Evolutionary conservation across 495 filamentous ascomycete species (phyloP), one percentile per base, ranked within the genome.

Genomic region (Tricharina praecox): DNA sequence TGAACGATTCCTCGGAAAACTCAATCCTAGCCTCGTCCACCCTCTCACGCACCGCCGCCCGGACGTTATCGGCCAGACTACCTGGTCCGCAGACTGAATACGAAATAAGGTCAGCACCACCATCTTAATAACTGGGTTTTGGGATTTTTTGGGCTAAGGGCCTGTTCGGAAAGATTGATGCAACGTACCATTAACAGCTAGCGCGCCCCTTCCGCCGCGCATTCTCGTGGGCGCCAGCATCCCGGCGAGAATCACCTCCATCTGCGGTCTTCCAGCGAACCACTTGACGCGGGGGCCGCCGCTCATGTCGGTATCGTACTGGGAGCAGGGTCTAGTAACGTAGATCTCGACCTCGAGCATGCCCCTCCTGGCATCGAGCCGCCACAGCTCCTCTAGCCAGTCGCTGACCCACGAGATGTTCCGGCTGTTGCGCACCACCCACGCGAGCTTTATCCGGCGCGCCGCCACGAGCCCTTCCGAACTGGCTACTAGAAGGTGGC

Each of bases 371-470:
- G 74, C 68, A 7, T 82, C 77, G 78, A 93, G 78, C 33, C 70
- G 70, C 48, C 95, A 67, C 45, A 96, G 79, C 51, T 71, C 70
- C 49, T 85, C 85, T 82, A 97, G 93, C 82, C 82, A 96, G 11
- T 83, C 81, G 4, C 82, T 72, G 53, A 86, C 83, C 90, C 90
- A 97, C 63, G 93, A 84, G 9, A 94, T 69, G 50, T 87, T 75
- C 47, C 92, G 85, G 10, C 77, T 77, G 33, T 85, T 81, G 49
- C 85, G 83, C 49, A 95, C 79, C 55, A 92, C 77, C 90, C 90
- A 96, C 49, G 93, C 75, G 23, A 97, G 76, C 1, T 76, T 78
- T 32, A 95, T 65, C 28, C 76, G 76, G 43, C 86, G 79, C 3
- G 83, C 82, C 2, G 87, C 87, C 28, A 81, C 75, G 13, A 74